Percentiles rank a stretch among this genome's conserved stretches.
phyloP scores from a whole-genome alignment of 2,329 filamentous ascomycete genomes.

The Epicoccum nigrum region DNA sequence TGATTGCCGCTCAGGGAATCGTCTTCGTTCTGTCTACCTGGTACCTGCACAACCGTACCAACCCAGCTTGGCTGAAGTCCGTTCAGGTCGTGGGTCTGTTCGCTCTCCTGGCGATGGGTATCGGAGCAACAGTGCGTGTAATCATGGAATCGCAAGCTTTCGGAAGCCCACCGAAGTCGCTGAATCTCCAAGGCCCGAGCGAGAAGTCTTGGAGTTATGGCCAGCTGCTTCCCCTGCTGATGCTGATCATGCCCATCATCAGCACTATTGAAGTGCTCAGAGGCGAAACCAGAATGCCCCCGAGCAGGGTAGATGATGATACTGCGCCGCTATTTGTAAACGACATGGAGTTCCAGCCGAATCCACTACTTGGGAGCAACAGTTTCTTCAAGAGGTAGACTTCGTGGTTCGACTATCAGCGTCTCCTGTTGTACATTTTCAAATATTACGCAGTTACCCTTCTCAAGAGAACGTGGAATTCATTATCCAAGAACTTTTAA shows the following conservation, averaged over 20 bases:
- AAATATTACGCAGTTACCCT: neutral
- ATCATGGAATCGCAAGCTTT: slow-evolving; percentile 67
- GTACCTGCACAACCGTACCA: slow-evolving; percentile 65
- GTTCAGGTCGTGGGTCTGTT: slow-evolving; percentile 61
- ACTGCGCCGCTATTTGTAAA: slow-evolving; percentile 43
- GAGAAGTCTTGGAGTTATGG: slow-evolving; percentile 69
- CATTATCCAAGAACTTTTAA: too few species aligned
- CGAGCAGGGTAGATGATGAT: slow-evolving; percentile 51
- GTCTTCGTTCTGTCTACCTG: slow-evolving; percentile 67
- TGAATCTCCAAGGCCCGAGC: slow-evolving; percentile 58
- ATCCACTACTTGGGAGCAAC: slow-evolving; percentile 50
- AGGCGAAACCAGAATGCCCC: slow-evolving; percentile 56
- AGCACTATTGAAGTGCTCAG: slow-evolving; percentile 65
- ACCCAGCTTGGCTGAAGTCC: slow-evolving; percentile 59
- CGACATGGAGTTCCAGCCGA: slow-evolving; percentile 57
- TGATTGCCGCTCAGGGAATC: slow-evolving; percentile 64
- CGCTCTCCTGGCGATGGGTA: slow-evolving; percentile 59
- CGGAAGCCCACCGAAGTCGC: slow-evolving; percentile 53
- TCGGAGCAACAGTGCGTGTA: slow-evolving; percentile 64
- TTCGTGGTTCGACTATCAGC: too few species aligned
- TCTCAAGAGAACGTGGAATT: too few species aligned
- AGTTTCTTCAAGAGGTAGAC: slow-evolving; percentile 28
- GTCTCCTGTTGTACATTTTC: too few species aligned
- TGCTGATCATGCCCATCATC: slow-evolving; percentile 66
- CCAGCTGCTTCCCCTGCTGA: slow-evolving; percentile 64